Conservation (phyloP, 2,329 filamentous ascomycete species). For the Colletotrichum orbiculare region DNA sequence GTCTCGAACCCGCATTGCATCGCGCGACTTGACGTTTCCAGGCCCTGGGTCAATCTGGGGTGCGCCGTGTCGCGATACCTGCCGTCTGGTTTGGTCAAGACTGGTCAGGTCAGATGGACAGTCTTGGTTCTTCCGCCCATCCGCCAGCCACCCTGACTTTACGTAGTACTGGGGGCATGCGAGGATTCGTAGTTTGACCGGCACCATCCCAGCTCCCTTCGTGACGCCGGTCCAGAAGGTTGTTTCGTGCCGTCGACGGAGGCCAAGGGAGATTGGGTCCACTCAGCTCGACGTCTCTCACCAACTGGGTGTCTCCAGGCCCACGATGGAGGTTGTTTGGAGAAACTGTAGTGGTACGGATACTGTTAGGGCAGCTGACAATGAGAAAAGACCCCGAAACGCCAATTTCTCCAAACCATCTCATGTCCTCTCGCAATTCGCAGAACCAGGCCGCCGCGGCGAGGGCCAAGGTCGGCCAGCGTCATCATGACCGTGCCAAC, state of each 20-base stretch:
- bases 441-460: not conserved
- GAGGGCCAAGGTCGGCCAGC: constrained; percentile 11
- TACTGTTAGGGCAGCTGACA: too few relatives aligned
- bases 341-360: too few relatives aligned
- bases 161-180: constrained; percentile 17
- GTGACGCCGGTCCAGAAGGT: not conserved
- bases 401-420: not conserved
- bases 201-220: not conserved
- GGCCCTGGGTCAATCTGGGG: too few relatives aligned
- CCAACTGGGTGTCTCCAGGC: not conserved
- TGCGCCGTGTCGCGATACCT: too few relatives aligned
- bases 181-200: constrained; percentile 5
- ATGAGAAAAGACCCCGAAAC: too few relatives aligned
- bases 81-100: too few relatives aligned
- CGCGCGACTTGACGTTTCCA: constrained; percentile 4
- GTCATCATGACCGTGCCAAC: constrained; percentile 32
- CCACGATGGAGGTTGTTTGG: too few relatives aligned
- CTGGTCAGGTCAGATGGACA: not conserved
- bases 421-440: not conserved
- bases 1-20: constrained; percentile 24
- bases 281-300: not conserved
- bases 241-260: not conserved
- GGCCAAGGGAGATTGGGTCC: not conserved
- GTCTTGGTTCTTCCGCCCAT: not conserved
- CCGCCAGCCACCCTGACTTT: not conserved